These are phyloP conservation scores for Fusarium hainanense DNA, from an alignment of 2,329 filamentous ascomycete genomes.

Conservation along the genomic window DNA sequence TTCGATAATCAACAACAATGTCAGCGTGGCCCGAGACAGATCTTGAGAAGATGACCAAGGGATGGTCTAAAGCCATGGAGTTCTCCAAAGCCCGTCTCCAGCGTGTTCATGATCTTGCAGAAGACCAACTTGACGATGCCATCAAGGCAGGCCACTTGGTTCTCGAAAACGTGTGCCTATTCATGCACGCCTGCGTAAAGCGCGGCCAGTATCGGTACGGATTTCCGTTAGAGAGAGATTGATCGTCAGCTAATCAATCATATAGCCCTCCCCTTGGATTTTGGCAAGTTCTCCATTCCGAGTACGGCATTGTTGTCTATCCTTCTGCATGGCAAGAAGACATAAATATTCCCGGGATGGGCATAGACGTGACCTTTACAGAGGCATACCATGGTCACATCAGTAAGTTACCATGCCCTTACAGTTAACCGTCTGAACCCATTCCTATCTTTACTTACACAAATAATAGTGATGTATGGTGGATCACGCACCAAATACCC, in stretches of 20 bases:
- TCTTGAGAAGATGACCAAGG: slow-evolving; percentile 51
- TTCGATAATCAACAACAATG: slow-evolving; percentile 30
- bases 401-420: slow-evolving; percentile 39
- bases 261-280: slow-evolving; percentile 52
- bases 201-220: slow-evolving; percentile 52
- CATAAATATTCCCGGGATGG: slow-evolving; percentile 49
- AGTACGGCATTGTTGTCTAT: slow-evolving; percentile 56
- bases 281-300: slow-evolving; percentile 52
- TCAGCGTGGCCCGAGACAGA: slow-evolving; percentile 45
- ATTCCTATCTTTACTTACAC: slow-evolving; percentile 7
- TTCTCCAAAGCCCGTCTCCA: slow-evolving; percentile 52
- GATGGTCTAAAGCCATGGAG: slow-evolving; percentile 53
- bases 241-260: neutral
- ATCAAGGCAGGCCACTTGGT: slow-evolving; percentile 50
- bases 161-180: slow-evolving; percentile 55
- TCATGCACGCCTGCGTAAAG: slow-evolving; percentile 54
- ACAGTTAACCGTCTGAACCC: neutral
- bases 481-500: slow-evolving; percentile 46
- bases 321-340: slow-evolving; percentile 54
- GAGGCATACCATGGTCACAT: slow-evolving; percentile 54
- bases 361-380: slow-evolving; percentile 51
- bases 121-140: slow-evolving; percentile 50
- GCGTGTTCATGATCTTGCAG: slow-evolving; percentile 48
- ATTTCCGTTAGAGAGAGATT: neutral
- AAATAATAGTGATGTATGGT: slow-evolving; percentile 51